Base-by-base conservation (phyloP, 2,329 filamentous ascomycete genomes). In the Arthrobotrys sinensis region DNA sequence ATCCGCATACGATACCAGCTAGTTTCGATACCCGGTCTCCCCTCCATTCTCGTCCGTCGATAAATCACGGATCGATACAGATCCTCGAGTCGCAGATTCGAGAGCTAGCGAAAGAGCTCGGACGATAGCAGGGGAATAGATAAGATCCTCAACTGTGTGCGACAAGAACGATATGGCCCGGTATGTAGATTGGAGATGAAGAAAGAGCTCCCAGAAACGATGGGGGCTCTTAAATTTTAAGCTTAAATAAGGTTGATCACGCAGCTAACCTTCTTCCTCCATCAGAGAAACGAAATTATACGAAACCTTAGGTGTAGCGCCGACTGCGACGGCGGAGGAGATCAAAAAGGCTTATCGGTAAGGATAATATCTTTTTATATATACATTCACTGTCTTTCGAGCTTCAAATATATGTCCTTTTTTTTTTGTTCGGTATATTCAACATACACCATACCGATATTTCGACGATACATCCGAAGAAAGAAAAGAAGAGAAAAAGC, bases 261-360 rank as follows among this genome's bases (percentile, higher is more conserved):
- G 48, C 48, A 34, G 38, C 53, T 48, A 24, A 55, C 16, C 21
- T 28, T 1, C 16, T 55, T 32, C n/a, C 11, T 4, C 19, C 11
- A 34, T n/a, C 82, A 92, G 93, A 82, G 95, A 98, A 87, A 96
- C 92, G 66, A 97, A 96, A 86, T 91, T 98, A 80, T 99, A 99
- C 88, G 93, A 98, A 85, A 88, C 90, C 80, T 88, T 99, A 82
- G 87, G 88, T 84, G 87, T 97, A 85, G 91, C 93, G 84, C 89
- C 95, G 43, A 89, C 90, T 78, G 93, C 94, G 24, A 88, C 90
- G 24, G 93, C 96, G 85, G 95, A 97, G 83, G 95, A 98, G 81
- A 97, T 99, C 84, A 98, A 97, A 85, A 99, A 98, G 85, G 96
- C 91, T 75, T 97, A 97, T 85, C 89, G 92, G 91, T 93, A 90